Base-by-base conservation (phyloP, 768 basidiomycete species). In the Russula sp. region DNA sequence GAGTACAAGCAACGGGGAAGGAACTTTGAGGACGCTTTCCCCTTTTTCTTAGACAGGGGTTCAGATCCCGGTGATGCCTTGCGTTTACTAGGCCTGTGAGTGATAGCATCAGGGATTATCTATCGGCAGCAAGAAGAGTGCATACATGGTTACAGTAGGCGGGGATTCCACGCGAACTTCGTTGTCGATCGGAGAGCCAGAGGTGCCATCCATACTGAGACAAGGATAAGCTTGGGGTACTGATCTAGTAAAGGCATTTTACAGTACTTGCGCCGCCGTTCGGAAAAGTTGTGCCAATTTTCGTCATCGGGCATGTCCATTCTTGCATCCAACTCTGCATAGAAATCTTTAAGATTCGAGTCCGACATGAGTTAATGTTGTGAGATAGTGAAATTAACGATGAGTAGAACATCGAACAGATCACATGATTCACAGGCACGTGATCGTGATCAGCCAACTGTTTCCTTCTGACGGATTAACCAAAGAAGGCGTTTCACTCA, bases 321-420 rank as follows among this genome's bases (percentile, higher is more conserved):
- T 22, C 67, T 68, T 56, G 59, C 48, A 6, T 69, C 67, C 50
- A 69, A 57, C 62, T 52, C 67, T 42, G 53, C 53, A 54, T 69
- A 69, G 48, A 69, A 67, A 48, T 20, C 51, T 58, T 66, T 51
- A 16, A 49, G 53, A 52, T 59, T 56, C 11, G 46, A 28, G 40
- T 57, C 42, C 28, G 56, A 44, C 40, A 57, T 46, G 42, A 44
- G 18, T 55, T 46, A n/a, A n/a, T 40, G 20, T 51, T 28, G 14
- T 18, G 1, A 18, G 9, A 13, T 36, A 13, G 11, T 36, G 13
- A 36, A 8, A 34, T 36, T 0, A 36, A 36, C 36, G n/a, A n/a
- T n/a, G n/a, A n/a, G n/a, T n/a, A n/a, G n/a, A n/a, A n/a, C n/a
- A n/a, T n/a, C n/a, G n/a, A 36, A 5, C 18, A 54, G 10, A 26